Evolutionary conservation across 306 rosid species (phyloP), one percentile per base, ranked within the genome.

Genomic region (Comarum palustre): DNA sequence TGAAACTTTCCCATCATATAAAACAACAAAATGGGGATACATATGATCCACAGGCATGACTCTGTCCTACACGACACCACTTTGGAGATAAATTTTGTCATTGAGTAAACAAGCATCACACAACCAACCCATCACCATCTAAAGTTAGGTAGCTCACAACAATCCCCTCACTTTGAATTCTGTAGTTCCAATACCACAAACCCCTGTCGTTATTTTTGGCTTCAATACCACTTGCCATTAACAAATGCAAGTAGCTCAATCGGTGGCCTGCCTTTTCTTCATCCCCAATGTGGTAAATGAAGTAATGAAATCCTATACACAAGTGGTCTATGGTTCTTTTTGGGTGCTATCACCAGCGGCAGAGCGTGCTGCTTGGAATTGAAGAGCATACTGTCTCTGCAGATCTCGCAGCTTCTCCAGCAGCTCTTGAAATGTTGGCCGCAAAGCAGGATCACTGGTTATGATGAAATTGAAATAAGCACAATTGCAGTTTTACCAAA

Each of bases 371-470:
- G 97, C 97, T 59, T 95, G 97, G 80, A 87, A 83, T 81, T 91
- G 96, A 79, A 84, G 76, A 62, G 84, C 79, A 68, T 78, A 87
- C 66, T 68, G 82, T 71, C 85, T 86, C 65, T 92, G 97, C 73
- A 95, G 70, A 57, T 95, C 99, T 79, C 81, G 80, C 7, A 95
- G 85, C 82, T 57, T 87, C 69, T 90, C 96, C 47, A 92, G 83
- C 79, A 95, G 84, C 78, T 83, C 96, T 71, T 85, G 97, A 70
- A 95, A 95, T 42, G 97, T 81, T 66, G 99, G 96, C 55, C 99
- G 84, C 78, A 61, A 20, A 50, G 96, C 73, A 45, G 99, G 88
- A 76, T 92, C 96, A 66, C 99, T 95, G 92, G 74, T 73, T 59
- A 65, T 25, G 66, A 80, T 59, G 75, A 79, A 63, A 46, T 78